Evolutionary conservation across 805 yeast species (phyloP).

Genomic region (Lipomyces yamanashiensis): DNA sequence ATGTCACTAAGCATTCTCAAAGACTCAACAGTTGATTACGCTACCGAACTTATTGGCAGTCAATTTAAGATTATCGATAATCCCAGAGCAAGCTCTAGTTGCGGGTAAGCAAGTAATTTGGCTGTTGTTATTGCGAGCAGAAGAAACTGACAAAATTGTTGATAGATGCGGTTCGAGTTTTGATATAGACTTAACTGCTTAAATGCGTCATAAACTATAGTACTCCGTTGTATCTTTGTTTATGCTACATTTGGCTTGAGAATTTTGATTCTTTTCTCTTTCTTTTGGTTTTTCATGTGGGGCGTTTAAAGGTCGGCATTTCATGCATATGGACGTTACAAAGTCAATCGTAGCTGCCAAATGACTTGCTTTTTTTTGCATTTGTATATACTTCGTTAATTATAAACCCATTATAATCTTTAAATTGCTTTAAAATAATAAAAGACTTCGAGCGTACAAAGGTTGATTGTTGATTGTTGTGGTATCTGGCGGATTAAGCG

Average conservation of each 20-base stretch:
- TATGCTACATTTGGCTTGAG: background rate
- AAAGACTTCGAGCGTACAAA: too few relatives aligned
- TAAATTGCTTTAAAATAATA: too few relatives aligned
- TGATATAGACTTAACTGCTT: constrained; percentile 60
- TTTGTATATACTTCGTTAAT: background rate
- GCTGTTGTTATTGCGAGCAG: background rate
- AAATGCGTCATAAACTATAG: background rate
- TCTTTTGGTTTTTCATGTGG: background rate
- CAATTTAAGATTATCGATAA: constrained; percentile 89
- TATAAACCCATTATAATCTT: too few relatives aligned
- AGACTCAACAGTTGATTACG: constrained; percentile 84
- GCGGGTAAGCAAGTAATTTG: constrained; percentile 53
- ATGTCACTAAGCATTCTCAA: constrained; percentile 78
- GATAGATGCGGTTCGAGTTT: constrained; percentile 71
- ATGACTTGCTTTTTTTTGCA: background rate
- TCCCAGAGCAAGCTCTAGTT: constrained; percentile 81
- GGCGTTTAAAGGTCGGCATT: constrained; percentile 3
- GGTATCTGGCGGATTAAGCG: too few relatives aligned
- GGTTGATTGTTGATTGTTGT: too few relatives aligned
- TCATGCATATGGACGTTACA: background rate
- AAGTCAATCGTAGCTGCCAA: background rate
- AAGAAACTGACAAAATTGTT: background rate
- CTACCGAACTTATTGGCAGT: constrained; percentile 91
- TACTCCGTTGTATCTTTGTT: background rate
- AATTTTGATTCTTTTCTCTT: background rate